Conservation (phyloP, 2,329 filamentous ascomycete species). For the Fusarium ambrosium region DNA sequence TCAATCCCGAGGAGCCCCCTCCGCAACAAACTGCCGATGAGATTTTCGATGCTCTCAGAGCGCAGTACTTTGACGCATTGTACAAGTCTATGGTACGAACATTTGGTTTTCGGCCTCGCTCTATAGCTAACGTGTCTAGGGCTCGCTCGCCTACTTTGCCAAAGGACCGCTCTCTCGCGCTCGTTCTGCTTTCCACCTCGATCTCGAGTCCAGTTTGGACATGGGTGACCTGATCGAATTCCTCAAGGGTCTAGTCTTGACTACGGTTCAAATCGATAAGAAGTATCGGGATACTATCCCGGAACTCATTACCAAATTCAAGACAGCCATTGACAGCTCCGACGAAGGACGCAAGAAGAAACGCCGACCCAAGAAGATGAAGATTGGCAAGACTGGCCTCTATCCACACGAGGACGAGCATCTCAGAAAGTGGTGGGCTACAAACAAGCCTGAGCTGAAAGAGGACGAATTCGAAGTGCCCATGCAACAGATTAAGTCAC, state of each 20-base stretch:
- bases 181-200: slow-evolving; percentile 76
- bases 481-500: slow-evolving; percentile 69
- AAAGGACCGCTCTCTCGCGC: slow-evolving; percentile 85
- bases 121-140: slow-evolving; percentile 57
- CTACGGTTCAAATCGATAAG: slow-evolving; percentile 78
- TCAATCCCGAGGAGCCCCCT: slow-evolving; percentile 14
- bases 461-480: slow-evolving; percentile 64
- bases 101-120: slow-evolving; percentile 36
- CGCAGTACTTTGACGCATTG: slow-evolving; percentile 70
- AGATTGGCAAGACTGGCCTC: slow-evolving; percentile 75
- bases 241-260: slow-evolving; percentile 76
- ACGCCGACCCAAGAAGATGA: slow-evolving; percentile 73
- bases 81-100: slow-evolving; percentile 72
- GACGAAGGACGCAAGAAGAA: slow-evolving; percentile 62
- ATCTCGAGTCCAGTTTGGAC: slow-evolving; percentile 70
- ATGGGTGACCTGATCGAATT: slow-evolving; percentile 76
- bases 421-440: slow-evolving; percentile 79
- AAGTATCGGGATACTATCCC: slow-evolving; percentile 83
- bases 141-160: slow-evolving; percentile 84
- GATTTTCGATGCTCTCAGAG: slow-evolving; percentile 71
- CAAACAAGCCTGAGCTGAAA: slow-evolving; percentile 65
- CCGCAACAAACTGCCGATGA: slow-evolving; percentile 60
- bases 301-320: slow-evolving; percentile 70
- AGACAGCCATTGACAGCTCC: slow-evolving; percentile 68
- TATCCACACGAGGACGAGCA: slow-evolving; percentile 76